Evolutionary conservation across 139 green algal species (phyloP), one percentile per base, ranked within the genome.

Genomic region (Edaphochlamys debaryana): DNA sequence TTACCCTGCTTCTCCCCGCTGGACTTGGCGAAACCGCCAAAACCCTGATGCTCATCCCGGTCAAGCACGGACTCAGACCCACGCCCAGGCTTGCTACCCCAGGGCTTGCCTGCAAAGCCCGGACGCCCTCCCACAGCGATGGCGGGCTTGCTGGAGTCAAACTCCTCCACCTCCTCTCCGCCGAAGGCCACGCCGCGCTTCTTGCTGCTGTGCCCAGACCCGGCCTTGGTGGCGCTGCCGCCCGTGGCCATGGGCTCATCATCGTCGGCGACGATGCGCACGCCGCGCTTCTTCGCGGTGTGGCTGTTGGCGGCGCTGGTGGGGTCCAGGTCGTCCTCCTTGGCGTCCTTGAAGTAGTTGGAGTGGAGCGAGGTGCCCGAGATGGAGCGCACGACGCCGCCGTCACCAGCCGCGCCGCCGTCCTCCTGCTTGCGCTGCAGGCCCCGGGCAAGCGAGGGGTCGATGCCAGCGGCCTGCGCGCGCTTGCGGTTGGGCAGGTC

Each of bases 91-190:
- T n/a, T n/a, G n/a, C n/a, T n/a, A n/a, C n/a, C n/a, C n/a, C n/a
- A n/a, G n/a, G n/a, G n/a, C n/a, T n/a, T n/a, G n/a, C n/a, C n/a
- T n/a, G n/a, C n/a, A n/a, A n/a, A n/a, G n/a, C n/a, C n/a, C n/a
- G n/a, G n/a, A n/a, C n/a, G n/a, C n/a, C n/a, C n/a, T n/a, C n/a
- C n/a, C n/a, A 54, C 54, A 6, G 54, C 22, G 54, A 29, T 22
- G 5, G 54, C 15, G 19, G 54, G 22, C 22, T 25, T 6, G 22
- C 15, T 67, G 7, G 4, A 30, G 60, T 42, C 45, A 27, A 42
- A 83, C 63, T 74, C 77, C 77, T 83, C 77, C 32, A 83, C 77
- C 77, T 83, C 41, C 63, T 73, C 45, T 4, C 63, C 63, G 20
- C 63, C 77, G 27, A 83, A 83, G 6, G 22, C 17, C n/a, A 83